These are phyloP conservation scores for Ogataea minuta DNA, from an alignment of 805 yeast genomes.

Conservation along the genomic window DNA sequence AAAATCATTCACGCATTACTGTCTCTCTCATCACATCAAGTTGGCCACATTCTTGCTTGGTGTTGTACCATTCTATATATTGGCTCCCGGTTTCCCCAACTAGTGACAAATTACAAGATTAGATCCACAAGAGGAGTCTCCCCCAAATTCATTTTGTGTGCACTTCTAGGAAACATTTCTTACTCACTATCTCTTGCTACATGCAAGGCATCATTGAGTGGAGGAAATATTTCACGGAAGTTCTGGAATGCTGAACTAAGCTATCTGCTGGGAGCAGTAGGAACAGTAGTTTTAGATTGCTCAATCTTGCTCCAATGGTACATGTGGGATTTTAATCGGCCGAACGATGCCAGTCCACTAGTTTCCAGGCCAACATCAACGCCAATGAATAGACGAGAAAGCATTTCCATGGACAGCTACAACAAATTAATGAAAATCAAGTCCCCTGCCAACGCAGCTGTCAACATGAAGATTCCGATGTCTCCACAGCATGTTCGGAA, in stretches of 20 bases:
- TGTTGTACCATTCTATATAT: constrained; percentile 48
- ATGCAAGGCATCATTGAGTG: constrained; percentile 40
- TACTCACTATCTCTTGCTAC: constrained; percentile 49
- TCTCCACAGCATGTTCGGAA: constrained; percentile 34
- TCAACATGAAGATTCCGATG: constrained; percentile 26
- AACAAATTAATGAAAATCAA: constrained; percentile 4
- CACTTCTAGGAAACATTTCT: constrained; percentile 48
- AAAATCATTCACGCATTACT: constrained; percentile 17
- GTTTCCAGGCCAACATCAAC: neutral
- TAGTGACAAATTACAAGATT: constrained; percentile 43
- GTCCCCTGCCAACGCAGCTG: constrained; percentile 14
- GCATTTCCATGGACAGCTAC: constrained; percentile 8
- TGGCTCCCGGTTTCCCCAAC: constrained; percentile 51
- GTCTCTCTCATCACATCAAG: constrained; percentile 15
- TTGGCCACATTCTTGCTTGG: constrained; percentile 46
- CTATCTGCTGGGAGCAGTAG: constrained; percentile 51
- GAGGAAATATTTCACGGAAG: constrained; percentile 33
- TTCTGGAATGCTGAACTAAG: constrained; percentile 40
- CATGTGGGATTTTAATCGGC: constrained; percentile 27
- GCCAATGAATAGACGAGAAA: neutral
- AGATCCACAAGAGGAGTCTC: constrained; percentile 53
- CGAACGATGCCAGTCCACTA: constrained; percentile 1
- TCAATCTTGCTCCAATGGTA: constrained; percentile 45
- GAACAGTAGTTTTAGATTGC: constrained; percentile 49
- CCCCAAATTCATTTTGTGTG: constrained; percentile 47